Conservation (phyloP, 345 rosid species). For the Pistacia vera region DNA sequence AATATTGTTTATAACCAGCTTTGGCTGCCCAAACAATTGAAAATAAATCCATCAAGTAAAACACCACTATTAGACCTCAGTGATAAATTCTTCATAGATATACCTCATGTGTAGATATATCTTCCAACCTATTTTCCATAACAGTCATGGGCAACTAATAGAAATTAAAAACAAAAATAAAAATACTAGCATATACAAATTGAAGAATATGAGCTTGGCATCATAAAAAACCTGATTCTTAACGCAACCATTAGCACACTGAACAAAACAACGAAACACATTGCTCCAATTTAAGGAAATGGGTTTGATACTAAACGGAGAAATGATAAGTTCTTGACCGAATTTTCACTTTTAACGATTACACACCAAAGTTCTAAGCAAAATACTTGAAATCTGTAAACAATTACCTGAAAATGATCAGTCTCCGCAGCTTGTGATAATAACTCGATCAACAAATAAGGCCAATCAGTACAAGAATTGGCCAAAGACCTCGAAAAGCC, state of each 20-base stretch:
- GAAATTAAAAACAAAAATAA: background rate
- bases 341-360: background rate
- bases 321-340: background rate
- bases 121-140: background rate
- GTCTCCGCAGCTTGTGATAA: conserved; percentile 90
- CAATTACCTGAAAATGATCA: conserved; percentile 79
- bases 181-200: background rate
- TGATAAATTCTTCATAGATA: background rate
- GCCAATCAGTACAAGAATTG: conserved; percentile 90
- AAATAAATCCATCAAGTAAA: conserved; percentile 10
- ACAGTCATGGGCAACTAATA: background rate
- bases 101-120: background rate
- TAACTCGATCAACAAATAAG: conserved; percentile 85
- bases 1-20: conserved; percentile 92
- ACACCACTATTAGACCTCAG: background rate
- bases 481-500: conserved; percentile 84
- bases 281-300: background rate
- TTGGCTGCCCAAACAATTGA: conserved; percentile 68
- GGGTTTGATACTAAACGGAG: background rate
- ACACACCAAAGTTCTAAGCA: background rate
- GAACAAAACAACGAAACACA: background rate
- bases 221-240: background rate
- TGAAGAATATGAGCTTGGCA: no score
- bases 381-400: background rate
- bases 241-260: no score